A percentile compares a stretch with the other conserved stretches of the same genome.
Conservation (phyloP, 2,329 filamentous ascomycete genomes). For the Dactylellina drechsleri region DNA sequence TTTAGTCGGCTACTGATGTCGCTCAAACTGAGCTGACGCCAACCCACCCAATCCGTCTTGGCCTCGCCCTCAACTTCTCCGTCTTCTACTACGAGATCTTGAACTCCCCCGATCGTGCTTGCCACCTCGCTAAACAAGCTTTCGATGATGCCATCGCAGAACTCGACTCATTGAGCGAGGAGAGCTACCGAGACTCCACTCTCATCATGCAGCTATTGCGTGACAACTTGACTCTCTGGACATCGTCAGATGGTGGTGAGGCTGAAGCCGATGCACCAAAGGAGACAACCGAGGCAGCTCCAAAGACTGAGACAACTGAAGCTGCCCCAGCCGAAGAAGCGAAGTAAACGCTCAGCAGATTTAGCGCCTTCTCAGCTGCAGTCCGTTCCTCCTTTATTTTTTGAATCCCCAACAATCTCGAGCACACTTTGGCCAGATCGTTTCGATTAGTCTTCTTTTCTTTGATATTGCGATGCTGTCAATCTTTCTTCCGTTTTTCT, state of each 20-base stretch:
- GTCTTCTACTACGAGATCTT: slow-evolving; percentile 99
- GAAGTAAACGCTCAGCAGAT: slow-evolving; percentile 25
- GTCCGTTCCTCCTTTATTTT: not conserved
- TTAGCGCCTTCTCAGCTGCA: not conserved
- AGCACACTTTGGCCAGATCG: slow-evolving; percentile 21
- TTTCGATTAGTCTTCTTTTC: slow-evolving; percentile 40
- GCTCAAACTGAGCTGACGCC: slow-evolving; percentile 88
- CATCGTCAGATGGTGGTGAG: slow-evolving; percentile 58
- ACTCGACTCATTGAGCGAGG: slow-evolving; percentile 95
- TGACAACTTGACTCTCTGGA: slow-evolving; percentile 75
- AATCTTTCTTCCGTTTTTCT: slow-evolving; percentile 36
- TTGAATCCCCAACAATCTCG: slow-evolving; percentile 13
- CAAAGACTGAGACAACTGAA: slow-evolving; percentile 29
- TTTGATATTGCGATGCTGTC: slow-evolving; percentile 51
- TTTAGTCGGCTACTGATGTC: slow-evolving; percentile 80
- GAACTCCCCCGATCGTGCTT: slow-evolving; percentile 97
- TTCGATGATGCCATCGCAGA: slow-evolving; percentile 99
- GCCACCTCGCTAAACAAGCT: slow-evolving; percentile 95
- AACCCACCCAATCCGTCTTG: slow-evolving; percentile 91
- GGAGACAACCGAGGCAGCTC: slow-evolving; percentile 28
- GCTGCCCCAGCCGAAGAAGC: slow-evolving; percentile 35
- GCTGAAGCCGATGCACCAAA: slow-evolving; percentile 64
- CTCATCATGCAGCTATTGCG: slow-evolving; percentile 98
- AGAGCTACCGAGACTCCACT: slow-evolving; percentile 99
- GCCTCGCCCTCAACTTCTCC: slow-evolving; percentile 93